Conservation (phyloP, 768 basidiomycete species). For the Sporobolomyces roseus region DNA sequence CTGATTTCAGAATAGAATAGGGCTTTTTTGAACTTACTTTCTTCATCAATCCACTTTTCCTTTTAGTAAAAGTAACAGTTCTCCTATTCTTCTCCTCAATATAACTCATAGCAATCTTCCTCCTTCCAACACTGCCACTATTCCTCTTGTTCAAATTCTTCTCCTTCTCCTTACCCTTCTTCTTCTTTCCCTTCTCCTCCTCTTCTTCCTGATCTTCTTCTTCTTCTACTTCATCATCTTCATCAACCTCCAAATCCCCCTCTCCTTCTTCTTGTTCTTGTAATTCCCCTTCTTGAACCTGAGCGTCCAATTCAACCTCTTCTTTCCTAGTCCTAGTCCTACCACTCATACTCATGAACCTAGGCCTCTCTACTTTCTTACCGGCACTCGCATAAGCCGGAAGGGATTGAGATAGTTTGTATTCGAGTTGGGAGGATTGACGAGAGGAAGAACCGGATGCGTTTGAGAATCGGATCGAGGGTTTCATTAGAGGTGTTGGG, state of each 20-base stretch:
- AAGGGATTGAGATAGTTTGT: no score
- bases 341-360: slow-evolving; percentile 16
- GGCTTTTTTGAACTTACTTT: slow-evolving; percentile 19
- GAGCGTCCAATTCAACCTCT: background rate
- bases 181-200: background rate
- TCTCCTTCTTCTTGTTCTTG: background rate
- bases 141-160: slow-evolving; percentile 38
- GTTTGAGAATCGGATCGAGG: no score
- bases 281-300: background rate
- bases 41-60: slow-evolving; percentile 43
- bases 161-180: background rate
- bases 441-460: background rate
- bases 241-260: background rate
- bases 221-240: background rate
- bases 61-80: slow-evolving; percentile 40
- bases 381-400: background rate
- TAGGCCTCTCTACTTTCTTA: background rate
- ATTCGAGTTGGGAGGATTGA: background rate
- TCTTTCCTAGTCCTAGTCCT: background rate
- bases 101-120: slow-evolving; percentile 34
- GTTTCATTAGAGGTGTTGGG: background rate
- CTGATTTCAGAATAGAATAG: background rate
- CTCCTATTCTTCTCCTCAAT: slow-evolving; percentile 39
- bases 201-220: background rate
- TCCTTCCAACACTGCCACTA: slow-evolving; percentile 32